Conservation (phyloP, 257 asterid species). For the Penstemon newberryi region DNA sequence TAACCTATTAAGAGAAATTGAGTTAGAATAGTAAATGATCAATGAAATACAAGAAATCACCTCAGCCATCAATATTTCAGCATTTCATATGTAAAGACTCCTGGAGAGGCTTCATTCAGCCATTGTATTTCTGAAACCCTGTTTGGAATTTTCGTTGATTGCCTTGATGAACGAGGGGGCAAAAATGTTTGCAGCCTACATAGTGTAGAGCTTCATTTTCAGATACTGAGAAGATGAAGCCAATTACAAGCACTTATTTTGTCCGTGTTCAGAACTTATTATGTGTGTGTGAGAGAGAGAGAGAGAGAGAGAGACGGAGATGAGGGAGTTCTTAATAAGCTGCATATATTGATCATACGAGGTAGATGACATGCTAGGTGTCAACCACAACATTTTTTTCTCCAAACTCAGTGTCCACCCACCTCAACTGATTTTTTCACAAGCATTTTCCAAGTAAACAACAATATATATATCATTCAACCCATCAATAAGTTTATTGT, state of each 20-base stretch:
- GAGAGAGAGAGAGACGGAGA: not conserved
- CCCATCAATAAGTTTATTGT: too few relatives aligned
- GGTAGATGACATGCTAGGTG: too few relatives aligned
- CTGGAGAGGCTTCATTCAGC: constrained; percentile 73
- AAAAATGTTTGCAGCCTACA: constrained; percentile 67
- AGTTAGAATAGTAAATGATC: constrained; percentile 28
- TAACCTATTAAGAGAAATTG: constrained; percentile 34
- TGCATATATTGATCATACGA: too few relatives aligned
- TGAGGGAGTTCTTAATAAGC: too few relatives aligned
- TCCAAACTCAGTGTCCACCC: too few relatives aligned
- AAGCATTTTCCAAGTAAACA: too few relatives aligned
- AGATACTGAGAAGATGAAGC: constrained; percentile 58
- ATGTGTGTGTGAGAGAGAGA: constrained; percentile 4
- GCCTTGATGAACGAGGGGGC: constrained; percentile 78
- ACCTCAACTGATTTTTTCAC: too few relatives aligned
- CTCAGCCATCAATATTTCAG: constrained; percentile 87
- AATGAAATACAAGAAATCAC: constrained; percentile 41
- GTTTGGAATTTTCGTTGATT: constrained; percentile 67
- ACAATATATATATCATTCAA: too few relatives aligned
- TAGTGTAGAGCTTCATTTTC: constrained; percentile 65
- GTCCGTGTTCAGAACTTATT: constrained; percentile 18
- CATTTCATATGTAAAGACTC: constrained; percentile 82
- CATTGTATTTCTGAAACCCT: constrained; percentile 74
- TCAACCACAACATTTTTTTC: too few relatives aligned
- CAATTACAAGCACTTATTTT: constrained; percentile 4